These are phyloP conservation scores for Hanseniaspora sp. DNA, from an alignment of 1,139 yeast species.

Conservation along the genomic window DNA sequence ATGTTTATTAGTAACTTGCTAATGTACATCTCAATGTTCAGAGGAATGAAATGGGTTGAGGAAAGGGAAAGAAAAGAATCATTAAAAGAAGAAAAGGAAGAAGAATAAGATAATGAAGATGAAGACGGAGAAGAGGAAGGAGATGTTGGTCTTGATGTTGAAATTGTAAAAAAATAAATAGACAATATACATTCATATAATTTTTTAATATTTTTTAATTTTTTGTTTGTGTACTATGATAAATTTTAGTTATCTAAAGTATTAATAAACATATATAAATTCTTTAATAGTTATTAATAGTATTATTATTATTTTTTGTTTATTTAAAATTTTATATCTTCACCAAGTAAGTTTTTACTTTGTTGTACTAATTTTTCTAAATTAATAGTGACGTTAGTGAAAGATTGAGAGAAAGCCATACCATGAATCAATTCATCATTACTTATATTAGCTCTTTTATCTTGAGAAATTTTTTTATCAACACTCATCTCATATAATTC, in stretches of 20 bases:
- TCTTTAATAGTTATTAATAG: not conserved
- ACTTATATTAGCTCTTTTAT: not conserved
- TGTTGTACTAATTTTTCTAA: constrained; percentile 32
- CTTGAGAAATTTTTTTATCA: not conserved
- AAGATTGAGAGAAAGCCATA: constrained; percentile 40
- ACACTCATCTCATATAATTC: constrained; percentile 25
- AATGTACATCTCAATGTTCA: constrained; percentile 26
- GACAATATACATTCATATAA: too few species aligned
- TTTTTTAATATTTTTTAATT: too few species aligned
- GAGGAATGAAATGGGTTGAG: constrained; percentile 28
- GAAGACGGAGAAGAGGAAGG: not conserved
- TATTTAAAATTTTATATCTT: constrained; percentile 27
- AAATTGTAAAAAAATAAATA: too few species aligned
- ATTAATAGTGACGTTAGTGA: constrained; percentile 37
- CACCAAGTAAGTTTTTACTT: constrained; percentile 38
- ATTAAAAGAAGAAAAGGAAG: not conserved
- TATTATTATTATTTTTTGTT: constrained; percentile 2
- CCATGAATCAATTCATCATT: constrained; percentile 33
- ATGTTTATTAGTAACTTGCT: constrained; percentile 24
- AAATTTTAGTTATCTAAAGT: not conserved
- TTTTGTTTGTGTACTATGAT: not conserved
- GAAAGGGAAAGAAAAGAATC: constrained; percentile 18
- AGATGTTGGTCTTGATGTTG: not conserved
- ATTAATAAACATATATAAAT: not conserved
- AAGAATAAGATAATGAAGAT: not conserved